phyloP scores from a whole-genome alignment of 1,284 basidiomycete genomes.

The Marasmius fiardii region DNA sequence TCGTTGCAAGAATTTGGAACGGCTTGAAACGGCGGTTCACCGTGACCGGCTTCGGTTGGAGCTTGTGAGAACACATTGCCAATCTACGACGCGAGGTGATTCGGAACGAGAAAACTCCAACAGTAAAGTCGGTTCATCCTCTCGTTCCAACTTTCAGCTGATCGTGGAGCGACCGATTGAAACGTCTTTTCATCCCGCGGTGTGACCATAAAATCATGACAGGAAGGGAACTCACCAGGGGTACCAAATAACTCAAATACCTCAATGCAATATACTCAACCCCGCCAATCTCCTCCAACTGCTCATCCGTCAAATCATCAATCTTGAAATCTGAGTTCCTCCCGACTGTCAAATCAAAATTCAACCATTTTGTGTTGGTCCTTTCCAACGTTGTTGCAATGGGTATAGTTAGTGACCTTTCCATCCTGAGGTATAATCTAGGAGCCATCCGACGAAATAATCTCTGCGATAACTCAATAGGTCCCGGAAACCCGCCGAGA shows the following conservation, averaged over 20 bases:
- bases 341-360: constrained; percentile 49
- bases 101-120: not conserved
- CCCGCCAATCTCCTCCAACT: constrained; percentile 79
- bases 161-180: too few species aligned
- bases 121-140: too few species aligned
- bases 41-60: too few species aligned
- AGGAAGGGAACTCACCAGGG: constrained; percentile 32
- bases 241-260: constrained; percentile 45
- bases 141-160: too few species aligned
- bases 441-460: constrained; percentile 33
- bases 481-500: constrained; percentile 46
- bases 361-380: constrained; percentile 31
- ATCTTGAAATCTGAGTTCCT: constrained; percentile 75
- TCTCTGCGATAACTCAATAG: constrained; percentile 29
- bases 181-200: too few species aligned
- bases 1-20: too few species aligned
- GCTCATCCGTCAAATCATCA: constrained; percentile 62
- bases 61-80: too few species aligned
- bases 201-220: too few species aligned
- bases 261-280: constrained; percentile 74
- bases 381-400: constrained; percentile 27
- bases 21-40: too few species aligned
- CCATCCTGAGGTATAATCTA: constrained; percentile 28
- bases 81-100: not conserved
- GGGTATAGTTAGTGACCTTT: constrained; percentile 36